These are phyloP conservation scores for Teunomyces kruisii DNA, from an alignment of 805 yeast genomes.

Conservation along the genomic window DNA sequence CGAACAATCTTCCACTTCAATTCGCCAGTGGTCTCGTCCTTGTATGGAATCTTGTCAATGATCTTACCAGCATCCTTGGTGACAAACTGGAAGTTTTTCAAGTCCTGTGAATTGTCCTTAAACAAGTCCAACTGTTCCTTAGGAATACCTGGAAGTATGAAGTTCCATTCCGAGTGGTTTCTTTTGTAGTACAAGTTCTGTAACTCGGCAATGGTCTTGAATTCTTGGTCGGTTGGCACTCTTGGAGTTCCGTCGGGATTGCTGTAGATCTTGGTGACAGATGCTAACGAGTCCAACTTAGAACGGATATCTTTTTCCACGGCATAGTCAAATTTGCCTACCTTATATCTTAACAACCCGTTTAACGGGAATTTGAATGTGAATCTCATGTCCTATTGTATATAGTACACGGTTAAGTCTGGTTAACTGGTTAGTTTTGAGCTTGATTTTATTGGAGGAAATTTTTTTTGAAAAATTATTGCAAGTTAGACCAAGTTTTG, in stretches of 20 bases:
- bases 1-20: constrained; percentile 77
- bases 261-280: constrained; percentile 64
- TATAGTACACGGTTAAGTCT: constrained; percentile 5
- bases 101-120: constrained; percentile 60
- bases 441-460: constrained; percentile 22
- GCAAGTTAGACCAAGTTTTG: constrained; percentile 4
- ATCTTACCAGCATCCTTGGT: constrained; percentile 56
- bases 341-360: constrained; percentile 37
- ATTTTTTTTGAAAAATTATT: constrained; percentile 7
- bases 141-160: constrained; percentile 47
- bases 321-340: constrained; percentile 43
- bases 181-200: constrained; percentile 58
- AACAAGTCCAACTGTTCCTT: constrained; percentile 55
- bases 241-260: constrained; percentile 76
- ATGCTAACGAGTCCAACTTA: constrained; percentile 61
- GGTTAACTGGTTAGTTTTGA: constrained; percentile 15
- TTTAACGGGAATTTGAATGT: constrained; percentile 42
- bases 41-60: constrained; percentile 81
- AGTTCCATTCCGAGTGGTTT: constrained; percentile 52
- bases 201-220: constrained; percentile 70
- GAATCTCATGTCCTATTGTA: constrained; percentile 32
- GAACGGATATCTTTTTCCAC: constrained; percentile 63
- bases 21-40: constrained; percentile 75
- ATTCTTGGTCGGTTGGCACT: constrained; percentile 66
- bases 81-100: constrained; percentile 53